Conservation (phyloP, 2,329 filamentous ascomycete genomes). For the Endocalyx cinctus region DNA sequence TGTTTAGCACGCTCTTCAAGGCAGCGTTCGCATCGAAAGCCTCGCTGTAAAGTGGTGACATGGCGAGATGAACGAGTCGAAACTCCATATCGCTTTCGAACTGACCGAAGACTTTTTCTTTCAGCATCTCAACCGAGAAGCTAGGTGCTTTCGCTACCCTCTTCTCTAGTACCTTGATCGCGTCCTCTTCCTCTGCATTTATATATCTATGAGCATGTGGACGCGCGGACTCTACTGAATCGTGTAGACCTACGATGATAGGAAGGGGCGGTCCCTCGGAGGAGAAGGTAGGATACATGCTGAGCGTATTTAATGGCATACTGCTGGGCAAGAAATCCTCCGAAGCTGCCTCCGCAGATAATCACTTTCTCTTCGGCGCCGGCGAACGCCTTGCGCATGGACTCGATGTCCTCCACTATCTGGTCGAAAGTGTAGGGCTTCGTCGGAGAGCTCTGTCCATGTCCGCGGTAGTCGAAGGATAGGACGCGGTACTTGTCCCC, state of each 20-base stretch:
- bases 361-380: conserved; percentile 20
- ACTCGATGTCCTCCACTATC: conserved; percentile 33
- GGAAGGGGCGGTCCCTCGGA: conserved; percentile 32
- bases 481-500: conserved; percentile 24
- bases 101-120: conserved; percentile 32
- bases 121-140: conserved; percentile 32
- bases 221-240: background rate
- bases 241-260: conserved; percentile 28
- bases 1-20: conserved; percentile 23
- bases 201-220: background rate
- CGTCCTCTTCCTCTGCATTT: conserved; percentile 28
- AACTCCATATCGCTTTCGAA: conserved; percentile 35
- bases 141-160: conserved; percentile 29
- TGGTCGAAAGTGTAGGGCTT: conserved; percentile 32
- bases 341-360: conserved; percentile 35
- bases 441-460: conserved; percentile 29
- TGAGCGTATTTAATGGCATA: conserved; percentile 33
- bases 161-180: conserved; percentile 26
- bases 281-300: conserved; percentile 27
- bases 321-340: conserved; percentile 33
- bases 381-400: conserved; percentile 24
- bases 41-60: conserved; percentile 33
- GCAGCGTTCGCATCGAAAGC: conserved; percentile 28
- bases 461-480: conserved; percentile 33
- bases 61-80: conserved; percentile 31